Evolutionary conservation across 495 filamentous ascomycete genomes (phyloP).

Genomic region (Hypoxylon fuscum): DNA sequence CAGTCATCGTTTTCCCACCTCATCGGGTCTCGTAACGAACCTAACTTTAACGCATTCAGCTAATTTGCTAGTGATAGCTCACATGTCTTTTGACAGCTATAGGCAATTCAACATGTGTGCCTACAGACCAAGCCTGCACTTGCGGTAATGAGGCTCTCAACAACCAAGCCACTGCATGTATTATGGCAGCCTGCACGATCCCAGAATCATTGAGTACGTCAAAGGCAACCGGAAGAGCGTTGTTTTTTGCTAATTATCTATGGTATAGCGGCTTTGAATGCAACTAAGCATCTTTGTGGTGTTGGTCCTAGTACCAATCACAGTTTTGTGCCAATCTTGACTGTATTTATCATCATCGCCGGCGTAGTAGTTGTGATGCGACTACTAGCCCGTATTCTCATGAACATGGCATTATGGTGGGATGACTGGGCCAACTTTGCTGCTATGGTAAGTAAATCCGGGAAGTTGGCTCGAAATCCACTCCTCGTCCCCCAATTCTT

Average conservation of each 20-base stretch:
- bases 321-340: conserved; percentile 25
- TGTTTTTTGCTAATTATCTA: conserved; percentile 7
- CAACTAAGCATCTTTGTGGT: conserved; percentile 28
- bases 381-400: not conserved
- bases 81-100: conserved; percentile 2
- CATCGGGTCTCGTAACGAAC: not conserved
- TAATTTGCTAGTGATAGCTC: not conserved
- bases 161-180: conserved; percentile 13
- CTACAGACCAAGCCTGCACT: conserved; percentile 30
- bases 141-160: conserved; percentile 25
- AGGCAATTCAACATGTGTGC: conserved; percentile 23
- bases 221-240: not conserved
- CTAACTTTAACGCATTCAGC: not conserved
- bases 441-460: not conserved
- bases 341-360: conserved; percentile 37
- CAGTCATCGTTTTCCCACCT: not conserved
- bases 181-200: conserved; percentile 25
- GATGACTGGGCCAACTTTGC: conserved; percentile 1
- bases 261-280: conserved; percentile 34
- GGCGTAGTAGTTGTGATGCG: conserved; percentile 26
- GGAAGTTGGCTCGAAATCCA: too few relatives aligned
- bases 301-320: conserved; percentile 1
- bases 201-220: conserved; percentile 14
- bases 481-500: too few relatives aligned
- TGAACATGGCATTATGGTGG: not conserved